phyloP scores from a whole-genome alignment of 169 alveolate genomes.

The Cryptosporidium muris region DNA sequence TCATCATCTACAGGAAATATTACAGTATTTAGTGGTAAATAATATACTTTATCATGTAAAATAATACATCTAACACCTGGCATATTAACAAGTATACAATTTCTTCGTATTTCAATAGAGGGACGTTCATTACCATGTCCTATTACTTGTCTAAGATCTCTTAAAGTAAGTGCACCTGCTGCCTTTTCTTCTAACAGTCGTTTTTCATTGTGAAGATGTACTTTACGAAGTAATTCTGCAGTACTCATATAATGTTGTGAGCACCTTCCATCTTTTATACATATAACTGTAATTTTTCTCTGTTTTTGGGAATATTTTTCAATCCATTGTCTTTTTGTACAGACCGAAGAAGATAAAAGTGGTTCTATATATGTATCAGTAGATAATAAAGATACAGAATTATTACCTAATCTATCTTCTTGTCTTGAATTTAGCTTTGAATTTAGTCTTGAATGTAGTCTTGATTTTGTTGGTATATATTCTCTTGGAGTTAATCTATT shows the following conservation, averaged over 20 bases:
- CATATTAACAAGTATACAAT: conserved; percentile 65
- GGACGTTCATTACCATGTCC: conserved; percentile 70
- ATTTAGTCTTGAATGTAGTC: no score
- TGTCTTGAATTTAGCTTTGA: no score
- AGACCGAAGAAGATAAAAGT: no score
- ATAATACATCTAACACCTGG: conserved; percentile 71
- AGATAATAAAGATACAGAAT: no score
- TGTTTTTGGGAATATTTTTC: conserved; percentile 62
- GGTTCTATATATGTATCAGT: no score
- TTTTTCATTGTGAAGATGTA: conserved; percentile 58
- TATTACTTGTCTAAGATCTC: conserved; percentile 67
- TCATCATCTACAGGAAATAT: conserved; percentile 5
- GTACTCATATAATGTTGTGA: conserved; percentile 56
- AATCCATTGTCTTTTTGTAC: conserved; percentile 36
- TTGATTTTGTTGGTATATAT: no score
- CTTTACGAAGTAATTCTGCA: conserved; percentile 62
- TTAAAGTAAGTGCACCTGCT: conserved; percentile 53
- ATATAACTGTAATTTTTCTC: conserved; percentile 54
- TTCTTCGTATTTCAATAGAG: conserved; percentile 67
- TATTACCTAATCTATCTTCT: no score
- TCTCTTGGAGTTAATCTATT: no score
- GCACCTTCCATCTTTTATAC: conserved; percentile 53
- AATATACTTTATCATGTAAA: conserved; percentile 60
- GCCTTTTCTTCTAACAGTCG: conserved; percentile 60
- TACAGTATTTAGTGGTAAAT: conserved; percentile 39